phyloP scores from a whole-genome alignment of 768 basidiomycete species.

The Lepiota venenata region DNA sequence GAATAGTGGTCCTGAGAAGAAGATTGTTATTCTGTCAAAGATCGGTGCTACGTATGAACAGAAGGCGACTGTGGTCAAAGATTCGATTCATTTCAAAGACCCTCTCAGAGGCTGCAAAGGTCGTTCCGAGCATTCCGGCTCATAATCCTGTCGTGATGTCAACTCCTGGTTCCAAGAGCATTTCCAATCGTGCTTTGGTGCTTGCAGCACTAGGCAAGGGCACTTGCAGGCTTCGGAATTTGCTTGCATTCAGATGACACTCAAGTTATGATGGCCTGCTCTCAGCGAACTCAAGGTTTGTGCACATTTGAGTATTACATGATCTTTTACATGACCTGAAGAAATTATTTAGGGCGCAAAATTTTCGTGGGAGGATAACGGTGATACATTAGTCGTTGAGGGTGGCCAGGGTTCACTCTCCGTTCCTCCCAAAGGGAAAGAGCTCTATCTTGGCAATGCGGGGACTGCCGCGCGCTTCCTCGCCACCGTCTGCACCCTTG shows the following conservation, averaged over 20 bases:
- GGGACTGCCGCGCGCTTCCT: constrained; percentile 98
- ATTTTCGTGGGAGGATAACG: constrained; percentile 95
- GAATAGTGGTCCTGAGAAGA: constrained; percentile 90
- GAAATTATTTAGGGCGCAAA: constrained; percentile 64
- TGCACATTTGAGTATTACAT: constrained; percentile 5
- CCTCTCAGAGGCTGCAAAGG: constrained; percentile 74
- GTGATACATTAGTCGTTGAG: constrained; percentile 89
- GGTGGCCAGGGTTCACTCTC: constrained; percentile 82
- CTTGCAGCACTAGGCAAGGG: constrained; percentile 90
- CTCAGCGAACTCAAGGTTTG: constrained; percentile 80
- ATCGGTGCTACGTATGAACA: constrained; percentile 93
- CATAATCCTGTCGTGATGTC: constrained; percentile 67
- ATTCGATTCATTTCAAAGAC: constrained; percentile 80
- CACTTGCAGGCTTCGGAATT: constrained; percentile 82
- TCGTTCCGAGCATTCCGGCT: constrained; percentile 65
- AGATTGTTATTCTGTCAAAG: constrained; percentile 85
- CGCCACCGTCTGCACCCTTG: constrained; percentile 92
- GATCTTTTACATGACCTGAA: background rate
- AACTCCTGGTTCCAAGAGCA: constrained; percentile 95
- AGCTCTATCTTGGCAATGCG: constrained; percentile 95
- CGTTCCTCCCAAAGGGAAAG: constrained; percentile 75
- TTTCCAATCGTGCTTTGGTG: constrained; percentile 92
- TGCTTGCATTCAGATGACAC: constrained; percentile 98
- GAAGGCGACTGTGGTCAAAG: constrained; percentile 82
- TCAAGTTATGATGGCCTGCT: constrained; percentile 98